Conservation (phyloP, 2,329 filamentous ascomycete species). For the Fusarium falciforme region DNA sequence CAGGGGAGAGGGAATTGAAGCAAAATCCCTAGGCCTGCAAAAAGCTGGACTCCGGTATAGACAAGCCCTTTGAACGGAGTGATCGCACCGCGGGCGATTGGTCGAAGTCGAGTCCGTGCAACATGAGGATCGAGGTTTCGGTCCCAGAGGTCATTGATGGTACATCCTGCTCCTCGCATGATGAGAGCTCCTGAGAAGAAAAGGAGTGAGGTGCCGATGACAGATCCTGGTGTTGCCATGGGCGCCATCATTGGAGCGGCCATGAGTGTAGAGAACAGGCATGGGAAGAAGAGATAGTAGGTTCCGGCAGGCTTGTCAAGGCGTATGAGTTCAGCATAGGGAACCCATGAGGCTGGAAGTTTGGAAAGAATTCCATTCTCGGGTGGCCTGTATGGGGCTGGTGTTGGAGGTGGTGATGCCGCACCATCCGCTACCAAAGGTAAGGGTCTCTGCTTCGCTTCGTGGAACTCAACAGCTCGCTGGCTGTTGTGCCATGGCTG, state of each 20-base stretch:
- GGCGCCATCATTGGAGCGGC: constrained; percentile 77
- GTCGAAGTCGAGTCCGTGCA: constrained; percentile 78
- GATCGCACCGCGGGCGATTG: constrained; percentile 83
- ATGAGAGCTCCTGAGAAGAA: constrained; percentile 83
- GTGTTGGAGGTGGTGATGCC: constrained; percentile 13
- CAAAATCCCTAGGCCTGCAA: constrained; percentile 78
- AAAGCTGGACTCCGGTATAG: constrained; percentile 80
- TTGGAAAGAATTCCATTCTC: constrained; percentile 76
- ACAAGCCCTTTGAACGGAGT: constrained; percentile 76
- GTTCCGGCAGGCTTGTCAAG: constrained; percentile 85
- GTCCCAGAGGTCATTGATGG: constrained; percentile 93
- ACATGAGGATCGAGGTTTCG: constrained; percentile 87
- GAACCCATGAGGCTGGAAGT: constrained; percentile 77
- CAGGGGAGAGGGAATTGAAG: constrained; percentile 80
- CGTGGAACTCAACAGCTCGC: constrained; percentile 40
- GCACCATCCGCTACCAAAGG: constrained; percentile 26
- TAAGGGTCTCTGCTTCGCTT: constrained; percentile 31
- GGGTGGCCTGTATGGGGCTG: constrained; percentile 71
- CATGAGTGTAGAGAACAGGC: constrained; percentile 84
- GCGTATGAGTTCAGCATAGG: constrained; percentile 84
- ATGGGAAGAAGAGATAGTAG: constrained; percentile 88
- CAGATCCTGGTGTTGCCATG: constrained; percentile 68
- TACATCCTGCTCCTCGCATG: constrained; percentile 89
- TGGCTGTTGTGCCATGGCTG: constrained; percentile 27
- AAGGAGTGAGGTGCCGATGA: constrained; percentile 73